Evolutionary conservation across 2,329 filamentous ascomycete genomes (phyloP).

Genomic region (Aspergillus ruber): DNA sequence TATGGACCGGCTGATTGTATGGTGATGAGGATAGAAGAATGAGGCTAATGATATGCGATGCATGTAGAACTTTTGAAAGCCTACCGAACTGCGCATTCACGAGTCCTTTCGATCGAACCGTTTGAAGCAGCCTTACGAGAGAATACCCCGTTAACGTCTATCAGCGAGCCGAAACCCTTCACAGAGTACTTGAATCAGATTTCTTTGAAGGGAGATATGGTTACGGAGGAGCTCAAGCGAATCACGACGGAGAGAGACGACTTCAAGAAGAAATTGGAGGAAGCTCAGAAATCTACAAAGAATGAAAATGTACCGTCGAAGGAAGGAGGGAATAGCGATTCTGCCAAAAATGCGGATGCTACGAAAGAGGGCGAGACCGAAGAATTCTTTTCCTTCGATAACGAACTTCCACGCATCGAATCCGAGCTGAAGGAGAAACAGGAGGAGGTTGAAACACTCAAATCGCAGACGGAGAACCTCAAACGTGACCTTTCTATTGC

Average conservation of each 20-base stretch:
- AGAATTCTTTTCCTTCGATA: conserved; percentile 89
- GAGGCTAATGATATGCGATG: neutral
- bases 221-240: conserved; percentile 85
- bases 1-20: conserved; percentile 30
- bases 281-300: conserved; percentile 57
- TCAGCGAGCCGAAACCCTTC: conserved; percentile 74
- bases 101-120: conserved; percentile 79
- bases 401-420: conserved; percentile 76
- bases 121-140: conserved; percentile 90
- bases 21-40: neutral
- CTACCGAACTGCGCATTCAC: conserved; percentile 83
- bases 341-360: conserved; percentile 14
- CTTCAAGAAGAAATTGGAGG: conserved; percentile 68
- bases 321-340: conserved; percentile 5
- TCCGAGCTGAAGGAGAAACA: conserved; percentile 64
- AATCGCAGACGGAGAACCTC: conserved; percentile 60
- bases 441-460: conserved; percentile 64
- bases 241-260: conserved; percentile 76
- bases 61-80: conserved; percentile 76
- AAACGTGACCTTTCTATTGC: conserved; percentile 64
- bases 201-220: conserved; percentile 81
- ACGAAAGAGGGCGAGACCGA: conserved; percentile 43
- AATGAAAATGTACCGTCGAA: conserved; percentile 24
- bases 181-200: conserved; percentile 87
- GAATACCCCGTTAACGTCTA: conserved; percentile 84